These are phyloP conservation scores for Russula olivacea DNA, from an alignment of 768 basidiomycete species.

Conservation along the genomic window DNA sequence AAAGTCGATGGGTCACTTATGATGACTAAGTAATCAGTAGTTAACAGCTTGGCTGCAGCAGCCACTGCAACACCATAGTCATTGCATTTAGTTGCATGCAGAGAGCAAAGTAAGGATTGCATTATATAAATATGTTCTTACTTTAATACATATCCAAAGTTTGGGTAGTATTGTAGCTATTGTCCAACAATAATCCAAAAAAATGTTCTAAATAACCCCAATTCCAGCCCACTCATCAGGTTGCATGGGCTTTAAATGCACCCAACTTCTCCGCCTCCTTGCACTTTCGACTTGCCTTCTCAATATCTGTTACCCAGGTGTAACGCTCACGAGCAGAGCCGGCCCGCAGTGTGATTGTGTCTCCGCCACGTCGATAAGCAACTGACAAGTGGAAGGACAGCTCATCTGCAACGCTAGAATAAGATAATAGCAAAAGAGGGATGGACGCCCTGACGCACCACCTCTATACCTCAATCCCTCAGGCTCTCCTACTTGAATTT, in stretches of 20 bases:
- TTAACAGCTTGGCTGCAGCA: too few relatives aligned
- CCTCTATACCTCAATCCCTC: slow-evolving; percentile 44
- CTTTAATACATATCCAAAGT: too few relatives aligned
- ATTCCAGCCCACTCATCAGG: neutral
- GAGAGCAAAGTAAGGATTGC: too few relatives aligned
- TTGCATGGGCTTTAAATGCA: neutral
- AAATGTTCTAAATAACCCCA: neutral
- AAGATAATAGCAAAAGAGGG: neutral
- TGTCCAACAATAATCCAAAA: neutral
- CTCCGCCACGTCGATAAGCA: slow-evolving; percentile 69
- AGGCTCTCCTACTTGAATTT: slow-evolving; percentile 51
- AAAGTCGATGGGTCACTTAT: too few relatives aligned
- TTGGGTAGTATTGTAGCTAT: too few relatives aligned
- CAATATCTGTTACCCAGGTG: slow-evolving; percentile 43
- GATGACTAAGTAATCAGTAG: too few relatives aligned
- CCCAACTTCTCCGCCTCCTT: slow-evolving; percentile 10
- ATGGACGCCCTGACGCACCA: slow-evolving; percentile 27
- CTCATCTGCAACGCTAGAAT: slow-evolving; percentile 47
- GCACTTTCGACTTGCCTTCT: slow-evolving; percentile 38
- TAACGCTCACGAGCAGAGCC: slow-evolving; percentile 54
- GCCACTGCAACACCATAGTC: too few relatives aligned
- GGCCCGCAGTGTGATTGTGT: slow-evolving; percentile 56
- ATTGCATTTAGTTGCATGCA: too few relatives aligned
- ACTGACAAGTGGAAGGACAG: slow-evolving; percentile 58
- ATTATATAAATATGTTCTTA: too few relatives aligned